These are phyloP conservation scores for Maudiozyma barnettii DNA, from an alignment of 805 yeast species.

Conservation along the genomic window DNA sequence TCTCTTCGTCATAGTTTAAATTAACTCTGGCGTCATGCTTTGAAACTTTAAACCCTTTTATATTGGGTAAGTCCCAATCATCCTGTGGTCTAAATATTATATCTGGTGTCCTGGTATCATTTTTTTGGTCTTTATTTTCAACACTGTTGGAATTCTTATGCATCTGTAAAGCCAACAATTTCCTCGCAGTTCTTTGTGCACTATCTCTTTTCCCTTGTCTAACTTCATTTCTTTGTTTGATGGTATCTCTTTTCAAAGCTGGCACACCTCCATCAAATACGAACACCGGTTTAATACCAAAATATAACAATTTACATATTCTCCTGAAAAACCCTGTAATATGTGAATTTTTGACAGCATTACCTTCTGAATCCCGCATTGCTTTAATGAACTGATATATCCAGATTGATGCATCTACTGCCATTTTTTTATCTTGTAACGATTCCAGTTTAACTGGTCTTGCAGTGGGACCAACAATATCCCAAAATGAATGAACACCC, in stretches of 20 bases:
- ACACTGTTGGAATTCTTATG: conserved; percentile 34
- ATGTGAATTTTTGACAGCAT: conserved; percentile 68
- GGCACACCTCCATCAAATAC: conserved; percentile 97
- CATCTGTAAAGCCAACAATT: conserved; percentile 68
- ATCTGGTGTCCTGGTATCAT: conserved; percentile 11
- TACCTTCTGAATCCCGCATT: conserved; percentile 78
- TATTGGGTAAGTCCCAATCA: conserved; percentile 76
- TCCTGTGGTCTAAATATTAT: conserved; percentile 43
- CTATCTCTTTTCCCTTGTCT: conserved; percentile 65
- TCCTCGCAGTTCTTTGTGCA: conserved; percentile 67
- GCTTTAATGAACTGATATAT: conserved; percentile 94
- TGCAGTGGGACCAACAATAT: conserved; percentile 78
- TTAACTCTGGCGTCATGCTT: conserved; percentile 62
- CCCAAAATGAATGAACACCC: conserved; percentile 98
- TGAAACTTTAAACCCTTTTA: conserved; percentile 45
- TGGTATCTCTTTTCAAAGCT: conserved; percentile 66
- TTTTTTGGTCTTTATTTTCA: conserved; percentile 2
- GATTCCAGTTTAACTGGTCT: conserved; percentile 85
- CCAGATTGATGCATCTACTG: conserved; percentile 99
- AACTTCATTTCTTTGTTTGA: conserved; percentile 59
- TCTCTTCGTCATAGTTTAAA: conserved; percentile 61
- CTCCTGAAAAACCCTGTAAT: conserved; percentile 93
- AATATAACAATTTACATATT: conserved; percentile 79
- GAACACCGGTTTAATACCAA: conserved; percentile 82
- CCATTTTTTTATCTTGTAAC: conserved; percentile 64